phyloP scores from a whole-genome alignment of 2,329 filamentous ascomycete species.

The Colletotrichum sp. region DNA sequence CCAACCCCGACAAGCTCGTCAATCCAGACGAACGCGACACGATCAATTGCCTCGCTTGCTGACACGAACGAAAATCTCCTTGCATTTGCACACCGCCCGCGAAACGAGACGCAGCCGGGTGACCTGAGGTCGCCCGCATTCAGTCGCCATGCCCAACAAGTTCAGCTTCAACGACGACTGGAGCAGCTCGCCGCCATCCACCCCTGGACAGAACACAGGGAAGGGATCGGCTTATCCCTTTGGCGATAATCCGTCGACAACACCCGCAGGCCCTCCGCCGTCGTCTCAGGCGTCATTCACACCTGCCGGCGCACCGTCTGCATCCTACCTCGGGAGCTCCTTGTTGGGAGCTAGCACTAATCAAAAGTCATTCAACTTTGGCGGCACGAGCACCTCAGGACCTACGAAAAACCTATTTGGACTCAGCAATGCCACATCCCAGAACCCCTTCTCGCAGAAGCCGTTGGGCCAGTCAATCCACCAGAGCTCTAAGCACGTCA shows the following conservation, averaged over 20 bases:
- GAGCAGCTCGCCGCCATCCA: conserved; percentile 50
- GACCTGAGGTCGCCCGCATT: conserved; percentile 16
- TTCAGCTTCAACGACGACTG: conserved; percentile 47
- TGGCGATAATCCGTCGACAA: conserved; percentile 54
- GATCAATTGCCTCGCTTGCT: too few relatives aligned
- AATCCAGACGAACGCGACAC: background rate
- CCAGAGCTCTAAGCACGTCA: conserved; percentile 29
- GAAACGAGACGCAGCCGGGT: conserved; percentile 1
- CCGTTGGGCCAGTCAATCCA: conserved; percentile 56
- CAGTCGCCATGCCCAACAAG: conserved; percentile 40
- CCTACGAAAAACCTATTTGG: conserved; percentile 43
- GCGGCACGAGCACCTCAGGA: conserved; percentile 31
- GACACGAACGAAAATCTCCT: background rate
- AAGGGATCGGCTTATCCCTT: conserved; percentile 36
- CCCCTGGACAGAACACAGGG: conserved; percentile 37
- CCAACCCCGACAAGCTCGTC: background rate
- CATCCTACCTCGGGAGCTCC: conserved; percentile 59
- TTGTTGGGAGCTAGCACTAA: conserved; percentile 49
- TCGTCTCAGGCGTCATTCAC: conserved; percentile 61
- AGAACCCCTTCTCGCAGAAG: conserved; percentile 42
- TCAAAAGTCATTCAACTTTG: conserved; percentile 44
- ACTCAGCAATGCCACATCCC: conserved; percentile 38
- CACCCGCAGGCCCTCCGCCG: conserved; percentile 56
- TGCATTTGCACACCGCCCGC: background rate
- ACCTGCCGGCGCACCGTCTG: conserved; percentile 60